phyloP scores from a whole-genome alignment of 208 protist genomes.

The Crithidia sp. region DNA sequence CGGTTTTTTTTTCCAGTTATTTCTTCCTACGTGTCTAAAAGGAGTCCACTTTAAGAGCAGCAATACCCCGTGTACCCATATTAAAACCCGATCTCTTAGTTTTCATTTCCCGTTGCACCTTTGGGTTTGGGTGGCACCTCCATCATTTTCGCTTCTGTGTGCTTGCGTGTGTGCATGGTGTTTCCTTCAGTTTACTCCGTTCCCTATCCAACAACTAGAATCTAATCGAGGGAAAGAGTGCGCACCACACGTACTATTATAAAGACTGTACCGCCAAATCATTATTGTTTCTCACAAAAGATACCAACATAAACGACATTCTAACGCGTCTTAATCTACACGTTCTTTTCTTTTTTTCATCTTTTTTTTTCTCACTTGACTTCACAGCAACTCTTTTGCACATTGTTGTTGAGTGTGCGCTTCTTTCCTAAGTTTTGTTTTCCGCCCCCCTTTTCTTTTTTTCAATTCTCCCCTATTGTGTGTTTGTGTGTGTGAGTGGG shows the following conservation, averaged over 20 bases:
- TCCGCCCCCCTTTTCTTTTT: neutral
- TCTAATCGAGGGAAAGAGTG: no score
- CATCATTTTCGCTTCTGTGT: neutral
- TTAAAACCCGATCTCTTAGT: neutral
- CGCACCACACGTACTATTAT: no score
- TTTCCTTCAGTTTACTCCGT: neutral
- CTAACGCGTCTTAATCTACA: no score
- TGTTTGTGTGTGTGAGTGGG: neutral
- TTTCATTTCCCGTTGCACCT: neutral
- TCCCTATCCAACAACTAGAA: no score
- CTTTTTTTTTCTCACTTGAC: constrained; percentile 7
- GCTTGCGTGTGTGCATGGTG: constrained; percentile 6
- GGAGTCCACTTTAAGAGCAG: no score
- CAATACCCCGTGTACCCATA: neutral
- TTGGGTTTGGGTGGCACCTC: neutral
- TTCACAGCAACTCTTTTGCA: neutral
- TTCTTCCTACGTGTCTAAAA: neutral
- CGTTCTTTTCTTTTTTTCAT: neutral
- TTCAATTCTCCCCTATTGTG: neutral
- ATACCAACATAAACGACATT: no score
- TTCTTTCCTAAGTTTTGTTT: constrained; percentile 1
- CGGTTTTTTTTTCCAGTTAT: neutral
- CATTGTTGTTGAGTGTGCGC: neutral
- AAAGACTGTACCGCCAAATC: no score
- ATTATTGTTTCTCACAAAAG: no score